A percentile compares a stretch with the other conserved stretches of the same genome.
Conservation (phyloP, 495 filamentous ascomycete genomes). For the Aspergillus indologenus region DNA sequence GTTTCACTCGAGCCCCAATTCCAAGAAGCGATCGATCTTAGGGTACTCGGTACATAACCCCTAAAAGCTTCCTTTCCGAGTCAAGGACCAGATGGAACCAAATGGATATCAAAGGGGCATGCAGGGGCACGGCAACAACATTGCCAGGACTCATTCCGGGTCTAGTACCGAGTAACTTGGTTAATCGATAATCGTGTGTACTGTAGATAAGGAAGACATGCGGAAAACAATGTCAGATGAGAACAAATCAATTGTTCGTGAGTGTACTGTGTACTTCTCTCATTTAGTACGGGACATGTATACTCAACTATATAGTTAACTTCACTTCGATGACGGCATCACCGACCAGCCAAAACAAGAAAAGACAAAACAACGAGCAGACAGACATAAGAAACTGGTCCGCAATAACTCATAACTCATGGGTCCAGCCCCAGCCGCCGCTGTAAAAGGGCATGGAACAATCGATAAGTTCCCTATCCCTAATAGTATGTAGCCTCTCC, state of each 20-base stretch:
- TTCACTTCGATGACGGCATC: background rate
- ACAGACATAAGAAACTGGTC: no score
- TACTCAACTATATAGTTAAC: no score
- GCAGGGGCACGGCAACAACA: conserved; percentile 8
- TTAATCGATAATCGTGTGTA: background rate
- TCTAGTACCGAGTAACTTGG: no score
- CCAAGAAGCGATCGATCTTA: conserved; percentile 16
- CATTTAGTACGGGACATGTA: no score
- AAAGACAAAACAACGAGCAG: background rate
- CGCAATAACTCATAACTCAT: no score
- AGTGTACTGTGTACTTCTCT: background rate
- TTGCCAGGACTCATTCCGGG: conserved; percentile 8
- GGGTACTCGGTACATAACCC: background rate
- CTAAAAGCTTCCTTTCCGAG: background rate
- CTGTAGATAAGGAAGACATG: background rate
- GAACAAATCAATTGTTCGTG: background rate
- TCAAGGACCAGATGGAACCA: no score
- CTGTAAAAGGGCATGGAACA: background rate
- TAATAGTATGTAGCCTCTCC: background rate
- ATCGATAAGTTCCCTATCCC: background rate
- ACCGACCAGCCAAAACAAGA: background rate
- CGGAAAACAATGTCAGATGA: no score
- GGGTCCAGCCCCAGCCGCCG: background rate
- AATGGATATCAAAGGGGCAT: conserved; percentile 2
- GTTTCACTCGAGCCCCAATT: conserved; percentile 21